Conservation (phyloP, 176 grass and related monocot species). For the Oryza meyeriana region DNA sequence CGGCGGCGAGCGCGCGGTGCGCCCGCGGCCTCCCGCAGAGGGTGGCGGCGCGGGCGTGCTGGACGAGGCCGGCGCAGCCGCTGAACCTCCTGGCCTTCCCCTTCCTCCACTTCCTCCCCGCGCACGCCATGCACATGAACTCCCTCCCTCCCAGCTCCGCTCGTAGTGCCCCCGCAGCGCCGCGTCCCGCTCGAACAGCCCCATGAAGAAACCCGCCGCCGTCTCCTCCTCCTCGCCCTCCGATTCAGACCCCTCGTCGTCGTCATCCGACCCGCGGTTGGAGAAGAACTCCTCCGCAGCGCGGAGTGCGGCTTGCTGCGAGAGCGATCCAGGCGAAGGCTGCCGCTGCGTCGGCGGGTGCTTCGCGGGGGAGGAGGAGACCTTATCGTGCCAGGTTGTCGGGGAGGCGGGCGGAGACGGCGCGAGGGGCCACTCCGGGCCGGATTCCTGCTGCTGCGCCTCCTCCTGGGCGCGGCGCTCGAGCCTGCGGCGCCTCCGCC, state of each 20-base stretch:
- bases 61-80: slow-evolving; percentile 46
- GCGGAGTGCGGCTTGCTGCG: slow-evolving; percentile 27
- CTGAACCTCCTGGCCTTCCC: slow-evolving; percentile 35
- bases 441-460: not conserved
- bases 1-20: slow-evolving; percentile 56
- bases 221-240: slow-evolving; percentile 26
- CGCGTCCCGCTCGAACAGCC: slow-evolving; percentile 41
- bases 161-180: slow-evolving; percentile 58
- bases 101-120: slow-evolving; percentile 28
- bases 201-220: slow-evolving; percentile 28
- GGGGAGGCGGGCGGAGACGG: slow-evolving; percentile 3
- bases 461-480: not conserved
- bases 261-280: not conserved
- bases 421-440: slow-evolving; percentile 5
- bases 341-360: not conserved
- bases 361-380: not conserved
- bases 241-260: not conserved
- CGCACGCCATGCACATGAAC: slow-evolving; percentile 72
- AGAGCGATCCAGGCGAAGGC: slow-evolving; percentile 2
- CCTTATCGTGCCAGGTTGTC: not conserved
- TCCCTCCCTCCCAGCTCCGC: slow-evolving; percentile 37
- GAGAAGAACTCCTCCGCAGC: slow-evolving; percentile 51
- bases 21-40: slow-evolving; percentile 28
- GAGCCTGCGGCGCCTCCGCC: not conserved
- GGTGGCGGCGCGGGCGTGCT: slow-evolving; percentile 40